These are phyloP conservation scores for Saxispiralis lemnorum DNA, from an alignment of 495 filamentous ascomycete genomes.

Conservation along the genomic window DNA sequence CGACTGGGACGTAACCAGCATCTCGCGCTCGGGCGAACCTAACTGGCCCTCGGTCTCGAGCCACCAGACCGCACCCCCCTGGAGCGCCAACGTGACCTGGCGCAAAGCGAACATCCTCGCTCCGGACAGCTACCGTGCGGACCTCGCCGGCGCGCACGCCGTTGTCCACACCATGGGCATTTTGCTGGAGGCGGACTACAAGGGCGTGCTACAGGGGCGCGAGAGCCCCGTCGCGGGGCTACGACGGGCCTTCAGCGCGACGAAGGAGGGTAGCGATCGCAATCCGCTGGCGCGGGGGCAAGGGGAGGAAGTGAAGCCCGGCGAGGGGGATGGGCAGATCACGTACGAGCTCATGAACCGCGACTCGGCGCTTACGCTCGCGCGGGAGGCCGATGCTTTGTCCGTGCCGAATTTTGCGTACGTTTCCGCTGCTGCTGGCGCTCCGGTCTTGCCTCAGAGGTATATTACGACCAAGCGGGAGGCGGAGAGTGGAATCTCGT, in stretches of 20 bases:
- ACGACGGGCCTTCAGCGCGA: conserved; percentile 52
- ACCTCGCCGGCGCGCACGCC: conserved; percentile 55
- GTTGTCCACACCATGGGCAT: conserved; percentile 92
- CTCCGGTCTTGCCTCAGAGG: conserved; percentile 60
- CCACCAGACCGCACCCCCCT: conserved; percentile 52
- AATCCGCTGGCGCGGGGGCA: conserved; percentile 45
- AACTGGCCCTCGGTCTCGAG: conserved; percentile 64
- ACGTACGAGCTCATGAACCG: conserved; percentile 98
- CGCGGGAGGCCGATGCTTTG: conserved; percentile 51
- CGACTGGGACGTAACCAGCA: conserved; percentile 76
- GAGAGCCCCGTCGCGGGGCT: conserved; percentile 62
- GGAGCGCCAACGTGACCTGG: conserved; percentile 73
- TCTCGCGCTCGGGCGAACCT: conserved; percentile 82
- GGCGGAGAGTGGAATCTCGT: conserved; percentile 62
- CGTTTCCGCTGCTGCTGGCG: conserved; percentile 73
- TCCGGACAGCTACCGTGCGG: conserved; percentile 54
- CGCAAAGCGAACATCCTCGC: conserved; percentile 69
- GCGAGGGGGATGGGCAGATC: conserved; percentile 53
- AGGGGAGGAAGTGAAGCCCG: conserved; percentile 41
- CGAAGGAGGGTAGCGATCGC: conserved; percentile 39
- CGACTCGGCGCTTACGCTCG: conserved; percentile 71
- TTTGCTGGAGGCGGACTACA: conserved; percentile 95
- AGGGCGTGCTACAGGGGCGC: conserved; percentile 66
- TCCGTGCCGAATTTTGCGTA: conserved; percentile 58
- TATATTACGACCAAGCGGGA: conserved; percentile 88